A percentile compares a stretch with the other conserved stretches of the same genome.
Conservation (phyloP, 2,329 filamentous ascomycete species). For the Alternaria sp. region DNA sequence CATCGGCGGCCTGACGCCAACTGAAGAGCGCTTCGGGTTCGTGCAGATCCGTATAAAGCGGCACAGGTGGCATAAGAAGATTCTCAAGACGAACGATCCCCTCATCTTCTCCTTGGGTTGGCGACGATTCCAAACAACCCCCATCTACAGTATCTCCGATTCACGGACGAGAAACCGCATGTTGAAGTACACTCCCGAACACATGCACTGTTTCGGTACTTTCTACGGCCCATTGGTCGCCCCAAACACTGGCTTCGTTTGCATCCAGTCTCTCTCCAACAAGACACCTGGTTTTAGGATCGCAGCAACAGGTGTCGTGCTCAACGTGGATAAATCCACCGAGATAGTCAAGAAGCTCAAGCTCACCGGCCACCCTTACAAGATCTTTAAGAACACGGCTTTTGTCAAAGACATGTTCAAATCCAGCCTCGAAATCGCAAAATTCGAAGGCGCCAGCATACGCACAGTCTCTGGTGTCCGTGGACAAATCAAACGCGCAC, state of each 20-base stretch:
- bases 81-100: conserved; percentile 96
- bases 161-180: conserved; percentile 93
- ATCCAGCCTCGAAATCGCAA: conserved; percentile 90
- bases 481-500: conserved; percentile 95
- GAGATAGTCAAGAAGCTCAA: conserved; percentile 99
- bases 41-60: conserved; percentile 96
- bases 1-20: conserved; percentile 88
- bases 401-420: conserved; percentile 99
- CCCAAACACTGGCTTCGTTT: conserved; percentile 94
- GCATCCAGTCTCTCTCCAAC: conserved; percentile 86
- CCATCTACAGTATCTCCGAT: conserved; percentile 94
- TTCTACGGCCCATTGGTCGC: conserved; percentile 95
- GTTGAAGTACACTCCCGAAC: conserved; percentile 98
- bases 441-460: conserved; percentile 95
- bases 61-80: conserved; percentile 99
- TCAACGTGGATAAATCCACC: conserved; percentile 92
- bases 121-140: conserved; percentile 91
- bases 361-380: conserved; percentile 90
- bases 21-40: conserved; percentile 94
- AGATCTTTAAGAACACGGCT: conserved; percentile 99
- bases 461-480: conserved; percentile 95
- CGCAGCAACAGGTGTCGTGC: conserved; percentile 89
- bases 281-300: conserved; percentile 91
- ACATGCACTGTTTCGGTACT: conserved; percentile 98
- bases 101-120: conserved; percentile 97